Base-by-base conservation (phyloP, 2,329 filamentous ascomycete species). In the Calycina marina region DNA sequence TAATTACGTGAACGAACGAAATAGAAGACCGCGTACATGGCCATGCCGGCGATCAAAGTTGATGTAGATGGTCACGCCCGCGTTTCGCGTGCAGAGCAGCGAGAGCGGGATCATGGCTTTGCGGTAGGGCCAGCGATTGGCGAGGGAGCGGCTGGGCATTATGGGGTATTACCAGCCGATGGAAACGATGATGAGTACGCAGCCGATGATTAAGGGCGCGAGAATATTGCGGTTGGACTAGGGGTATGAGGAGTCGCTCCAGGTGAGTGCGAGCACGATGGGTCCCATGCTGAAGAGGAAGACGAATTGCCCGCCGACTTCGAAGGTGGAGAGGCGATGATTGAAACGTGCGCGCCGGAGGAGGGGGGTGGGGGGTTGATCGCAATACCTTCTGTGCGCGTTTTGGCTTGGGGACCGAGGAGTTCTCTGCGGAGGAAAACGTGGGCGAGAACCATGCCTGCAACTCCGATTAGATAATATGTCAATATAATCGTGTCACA, bases 101-200 rank as follows among this genome's bases (percentile, higher is more conserved):
- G 59, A 53, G 50, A 72, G 75, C 0, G 74, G 72, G 81, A 18
- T 60, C 73, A 80, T 79, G 6, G 74, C 58, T 25, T 61, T 59
- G 42, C 77, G 69, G 28, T 51, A 55, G 2, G 69, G 64, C 18
- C 72, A 63, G n/a, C 56, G 47, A 3, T 58, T 51, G 0, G 63
- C 55, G 15, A 74, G 51, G 2, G 53, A 30, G 2, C 58, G 56
- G 0, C 61, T 65, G 0, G 69, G 53, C 28, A 57, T 50, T 36
- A 65, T 54, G 10, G 63, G 45, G 32, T 61, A 60, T 41, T 64
- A 50, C 49, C 61, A 55, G 42, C 60, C 16, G 39, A 61, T 41
- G 46, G 62, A 55, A 30, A 50, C 18, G 22, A 54, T 39, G 25
- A 61, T 48, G 25, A 62, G 42, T 6, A 56, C 38, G 3, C 51